These are phyloP conservation scores for Staphylotrichum longicolle DNA, from an alignment of 495 filamentous ascomycete species.

Conservation along the genomic window DNA sequence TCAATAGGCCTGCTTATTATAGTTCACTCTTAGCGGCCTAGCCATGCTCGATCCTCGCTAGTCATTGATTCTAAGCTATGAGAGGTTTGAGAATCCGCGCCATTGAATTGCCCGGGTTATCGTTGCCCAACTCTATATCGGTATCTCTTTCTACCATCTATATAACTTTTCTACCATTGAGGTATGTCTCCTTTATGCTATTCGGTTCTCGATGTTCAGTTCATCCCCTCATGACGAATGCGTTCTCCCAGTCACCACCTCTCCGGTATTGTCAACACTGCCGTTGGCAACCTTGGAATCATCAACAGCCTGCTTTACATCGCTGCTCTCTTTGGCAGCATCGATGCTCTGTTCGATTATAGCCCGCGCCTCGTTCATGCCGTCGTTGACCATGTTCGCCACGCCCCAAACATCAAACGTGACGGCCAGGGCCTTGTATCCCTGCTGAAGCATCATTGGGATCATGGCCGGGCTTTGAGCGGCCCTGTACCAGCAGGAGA, in stretches of 20 bases:
- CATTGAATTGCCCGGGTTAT: too few relatives aligned
- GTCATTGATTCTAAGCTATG: too few relatives aligned
- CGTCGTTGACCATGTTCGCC: conserved; percentile 8
- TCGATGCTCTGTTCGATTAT: not conserved
- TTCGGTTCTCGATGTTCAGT: too few relatives aligned
- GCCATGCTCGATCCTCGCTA: too few relatives aligned
- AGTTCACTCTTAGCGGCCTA: too few relatives aligned
- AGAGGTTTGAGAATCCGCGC: too few relatives aligned
- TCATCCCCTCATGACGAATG: not conserved
- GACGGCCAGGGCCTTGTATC: not conserved
- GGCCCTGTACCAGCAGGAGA: not conserved
- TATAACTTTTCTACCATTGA: too few relatives aligned
- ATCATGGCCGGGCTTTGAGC: conserved; percentile 8
- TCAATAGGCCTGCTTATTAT: too few relatives aligned
- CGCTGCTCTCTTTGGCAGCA: not conserved
- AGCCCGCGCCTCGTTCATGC: conserved; percentile 4
- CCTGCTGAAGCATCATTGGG: conserved; percentile 2
- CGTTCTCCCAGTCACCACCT: not conserved
- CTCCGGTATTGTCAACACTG: not conserved
- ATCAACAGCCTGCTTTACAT: too few relatives aligned
- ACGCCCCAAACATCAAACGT: conserved; percentile 4
- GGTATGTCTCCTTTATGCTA: too few relatives aligned
- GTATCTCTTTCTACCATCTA: too few relatives aligned
- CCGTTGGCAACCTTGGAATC: not conserved
- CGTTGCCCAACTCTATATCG: too few relatives aligned